Evolutionary conservation across 2,329 filamentous ascomycete species (phyloP), one percentile per base, ranked within the genome.

Genomic region (Ascochyta pisi): DNA sequence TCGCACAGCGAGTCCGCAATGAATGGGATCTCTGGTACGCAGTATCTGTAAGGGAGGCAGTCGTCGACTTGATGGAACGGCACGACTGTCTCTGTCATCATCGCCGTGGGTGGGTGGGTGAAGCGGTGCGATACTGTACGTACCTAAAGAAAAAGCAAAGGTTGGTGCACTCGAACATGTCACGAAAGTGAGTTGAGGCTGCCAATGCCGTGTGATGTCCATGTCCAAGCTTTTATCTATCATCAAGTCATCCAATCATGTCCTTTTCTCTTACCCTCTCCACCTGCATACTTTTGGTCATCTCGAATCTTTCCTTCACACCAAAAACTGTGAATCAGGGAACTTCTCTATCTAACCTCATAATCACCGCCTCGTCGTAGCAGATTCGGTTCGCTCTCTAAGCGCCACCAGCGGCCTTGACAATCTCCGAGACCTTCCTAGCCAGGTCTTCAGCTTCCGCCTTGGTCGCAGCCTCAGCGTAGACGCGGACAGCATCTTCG

Each of bases 401-500:
- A 52, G 57, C 60, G 38, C 62, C 55, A 24, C 72, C 72, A 15
- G 70, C 68, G 12, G 55, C 50, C 75, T 88, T 86, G 55, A 95
- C 88, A 60, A 92, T 86, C 63, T 86, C 83, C 15, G 89, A 87
- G 43, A 98, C 92, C 74, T 92, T 91, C 67, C 87, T 87, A 54
- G 93, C 92, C 60, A 98, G 83, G 76, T 96, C 92, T 69, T 97
- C 93, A 1, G 93, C 92, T 77, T 98, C 94, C 15, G 88, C 90
- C 61, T 90, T 87, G 42, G 91, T 95, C 34, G 90, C 91, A 4
- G 95, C 95, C 79, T 99, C 95, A 7, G 94, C 94, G 73, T 99
- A 99, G 19, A 99, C 93, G 60, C 95, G 86, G 67, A 96, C 93
- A 2, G 92, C 94, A 76, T 99, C 96, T 77, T 99, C 95, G 0